Conservation (phyloP, 345 rosid genomes). For the Eucalyptus erythrocorys region DNA sequence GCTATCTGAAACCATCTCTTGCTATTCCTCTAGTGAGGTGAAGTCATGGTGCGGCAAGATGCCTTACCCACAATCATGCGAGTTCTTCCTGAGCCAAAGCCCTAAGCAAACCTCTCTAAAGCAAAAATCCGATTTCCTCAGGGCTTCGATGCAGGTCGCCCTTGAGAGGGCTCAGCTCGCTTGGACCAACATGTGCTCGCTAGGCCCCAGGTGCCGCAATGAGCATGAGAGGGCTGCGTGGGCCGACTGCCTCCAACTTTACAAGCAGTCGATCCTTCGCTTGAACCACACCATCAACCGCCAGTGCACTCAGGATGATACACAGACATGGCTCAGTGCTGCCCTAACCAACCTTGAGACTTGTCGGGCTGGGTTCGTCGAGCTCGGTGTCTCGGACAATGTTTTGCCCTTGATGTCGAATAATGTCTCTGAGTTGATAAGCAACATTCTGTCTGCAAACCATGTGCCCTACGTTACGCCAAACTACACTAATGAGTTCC, state of each 20-base stretch:
- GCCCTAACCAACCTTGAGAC: conserved; percentile 85
- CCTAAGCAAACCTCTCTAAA: background rate
- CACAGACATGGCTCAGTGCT: conserved; percentile 86
- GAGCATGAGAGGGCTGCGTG: conserved; percentile 51
- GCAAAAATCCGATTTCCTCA: conserved; percentile 10
- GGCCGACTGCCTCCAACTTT: conserved; percentile 70
- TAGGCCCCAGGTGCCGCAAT: conserved; percentile 44
- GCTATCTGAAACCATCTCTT: conserved; percentile 8
- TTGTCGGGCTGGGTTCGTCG: conserved; percentile 46
- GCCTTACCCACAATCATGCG: conserved; percentile 16
- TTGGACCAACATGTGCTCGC: conserved; percentile 16
- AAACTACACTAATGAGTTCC: conserved; percentile 38
- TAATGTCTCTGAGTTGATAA: conserved; percentile 53
- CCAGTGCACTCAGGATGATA: conserved; percentile 41
- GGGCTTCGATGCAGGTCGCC: conserved; percentile 2
- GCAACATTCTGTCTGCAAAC: conserved; percentile 58
- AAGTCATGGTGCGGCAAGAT: conserved; percentile 19
- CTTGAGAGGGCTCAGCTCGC: conserved; percentile 44
- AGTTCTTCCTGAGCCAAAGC: conserved; percentile 7
- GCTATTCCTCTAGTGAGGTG: conserved; percentile 13
- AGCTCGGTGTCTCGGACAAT: conserved; percentile 45
- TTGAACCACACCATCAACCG: conserved; percentile 44
- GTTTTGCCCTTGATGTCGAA: conserved; percentile 57
- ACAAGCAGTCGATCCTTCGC: conserved; percentile 27
- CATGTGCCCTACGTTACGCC: conserved; percentile 28